Evolutionary conservation across 2,329 filamentous ascomycete genomes (phyloP).

Genomic region (Clonostachys rosea): DNA sequence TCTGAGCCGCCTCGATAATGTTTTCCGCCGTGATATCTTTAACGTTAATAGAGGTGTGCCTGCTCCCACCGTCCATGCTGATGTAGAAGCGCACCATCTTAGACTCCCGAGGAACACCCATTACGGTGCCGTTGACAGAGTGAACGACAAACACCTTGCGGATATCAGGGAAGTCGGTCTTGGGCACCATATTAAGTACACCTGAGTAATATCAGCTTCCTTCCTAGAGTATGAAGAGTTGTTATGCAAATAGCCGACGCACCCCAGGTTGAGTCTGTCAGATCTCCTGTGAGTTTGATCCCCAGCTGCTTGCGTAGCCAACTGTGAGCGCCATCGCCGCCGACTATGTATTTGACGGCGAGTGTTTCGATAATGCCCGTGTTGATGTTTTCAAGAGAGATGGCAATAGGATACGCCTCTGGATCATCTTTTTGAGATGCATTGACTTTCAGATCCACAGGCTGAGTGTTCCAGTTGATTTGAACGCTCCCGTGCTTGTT

Average conservation of each 20-base stretch:
- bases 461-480: constrained; percentile 57
- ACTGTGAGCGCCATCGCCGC: constrained; percentile 64
- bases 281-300: constrained; percentile 50
- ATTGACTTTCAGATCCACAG: constrained; percentile 49
- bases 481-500: constrained; percentile 24
- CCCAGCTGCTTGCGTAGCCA: constrained; percentile 58
- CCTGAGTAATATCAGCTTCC: no score
- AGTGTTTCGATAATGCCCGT: constrained; percentile 30
- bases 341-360: constrained; percentile 54
- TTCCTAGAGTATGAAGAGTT: no score
- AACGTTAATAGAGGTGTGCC: constrained; percentile 24
- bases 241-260: no score
- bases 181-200: constrained; percentile 34
- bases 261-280: constrained; percentile 47
- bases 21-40: constrained; percentile 52
- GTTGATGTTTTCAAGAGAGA: constrained; percentile 38
- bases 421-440: constrained; percentile 40
- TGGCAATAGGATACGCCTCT: constrained; percentile 54
- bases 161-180: constrained; percentile 54
- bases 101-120: constrained; percentile 63
- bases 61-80: constrained; percentile 38
- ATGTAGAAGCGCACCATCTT: constrained; percentile 62
- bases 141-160: constrained; percentile 55
- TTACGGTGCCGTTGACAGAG: constrained; percentile 51
- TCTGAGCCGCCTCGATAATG: constrained; percentile 59